phyloP scores from a whole-genome alignment of 768 basidiomycete genomes.

The Suillus hirtellus region DNA sequence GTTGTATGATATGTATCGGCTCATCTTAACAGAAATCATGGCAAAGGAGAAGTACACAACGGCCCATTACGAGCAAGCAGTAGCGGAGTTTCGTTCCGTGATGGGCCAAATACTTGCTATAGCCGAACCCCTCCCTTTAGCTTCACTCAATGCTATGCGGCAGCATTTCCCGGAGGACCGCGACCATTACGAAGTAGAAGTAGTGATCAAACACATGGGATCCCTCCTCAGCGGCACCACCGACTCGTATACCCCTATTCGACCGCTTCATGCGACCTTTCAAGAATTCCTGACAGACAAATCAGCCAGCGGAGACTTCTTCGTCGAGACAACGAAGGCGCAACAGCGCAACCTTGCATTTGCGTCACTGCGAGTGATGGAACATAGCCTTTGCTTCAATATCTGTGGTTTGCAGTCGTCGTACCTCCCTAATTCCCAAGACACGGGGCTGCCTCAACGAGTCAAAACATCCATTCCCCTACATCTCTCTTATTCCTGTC shows the following conservation, averaged over 20 bases:
- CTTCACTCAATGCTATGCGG: background rate
- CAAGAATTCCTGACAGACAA: constrained; percentile 24
- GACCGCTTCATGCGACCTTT: constrained; percentile 29
- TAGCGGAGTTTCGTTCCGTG: no score
- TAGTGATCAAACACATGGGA: background rate
- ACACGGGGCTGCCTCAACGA: constrained; percentile 1
- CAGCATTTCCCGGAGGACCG: background rate
- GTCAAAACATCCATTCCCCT: no score
- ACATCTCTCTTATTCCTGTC: no score
- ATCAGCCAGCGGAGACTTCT: constrained; percentile 17
- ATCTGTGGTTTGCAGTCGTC: constrained; percentile 35
- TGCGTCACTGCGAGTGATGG: constrained; percentile 30
- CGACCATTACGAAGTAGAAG: no score
- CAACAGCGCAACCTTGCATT: constrained; percentile 11
- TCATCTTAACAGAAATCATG: no score
- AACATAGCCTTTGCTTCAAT: constrained; percentile 34
- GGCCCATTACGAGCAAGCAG: no score
- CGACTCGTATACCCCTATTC: constrained; percentile 6
- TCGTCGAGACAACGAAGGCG: background rate
- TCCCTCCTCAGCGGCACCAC: constrained; percentile 11
- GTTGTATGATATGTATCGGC: background rate
- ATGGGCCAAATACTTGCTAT: no score
- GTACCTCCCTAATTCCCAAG: constrained; percentile 27
- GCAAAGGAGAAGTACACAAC: no score
- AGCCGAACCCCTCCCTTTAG: background rate